A percentile compares a stretch with the other conserved stretches of the same genome.
Conservation (phyloP, 1,139 yeast species). For the Hyphopichia khmerensis region DNA sequence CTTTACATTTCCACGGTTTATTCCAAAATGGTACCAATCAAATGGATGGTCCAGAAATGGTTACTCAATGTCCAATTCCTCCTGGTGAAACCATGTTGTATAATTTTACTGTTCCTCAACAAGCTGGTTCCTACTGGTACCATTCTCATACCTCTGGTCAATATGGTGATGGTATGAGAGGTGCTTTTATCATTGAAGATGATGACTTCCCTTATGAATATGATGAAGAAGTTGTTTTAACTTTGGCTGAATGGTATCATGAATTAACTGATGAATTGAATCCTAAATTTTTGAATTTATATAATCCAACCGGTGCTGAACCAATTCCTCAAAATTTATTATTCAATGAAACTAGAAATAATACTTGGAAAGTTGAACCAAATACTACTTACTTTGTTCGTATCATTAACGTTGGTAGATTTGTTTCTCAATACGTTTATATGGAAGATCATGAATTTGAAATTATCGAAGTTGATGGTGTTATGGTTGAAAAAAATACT, state of each 20-base stretch:
- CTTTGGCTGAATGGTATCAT: conserved; percentile 66
- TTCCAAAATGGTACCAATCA: conserved; percentile 58
- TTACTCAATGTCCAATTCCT: conserved; percentile 76
- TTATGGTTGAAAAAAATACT: conserved; percentile 55
- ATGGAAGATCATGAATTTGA: conserved; percentile 68
- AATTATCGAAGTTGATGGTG: conserved; percentile 75
- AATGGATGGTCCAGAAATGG: conserved; percentile 80
- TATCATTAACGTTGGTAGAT: conserved; percentile 65
- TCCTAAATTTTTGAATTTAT: conserved; percentile 52
- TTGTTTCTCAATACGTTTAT: conserved; percentile 68
- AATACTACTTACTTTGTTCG: conserved; percentile 63
- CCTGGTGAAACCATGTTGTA: conserved; percentile 64
- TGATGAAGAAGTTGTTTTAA: conserved; percentile 60
- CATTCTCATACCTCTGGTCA: conserved; percentile 80
- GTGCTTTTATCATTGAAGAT: conserved; percentile 63
- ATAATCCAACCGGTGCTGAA: conserved; percentile 82
- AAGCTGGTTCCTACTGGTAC: conserved; percentile 78
- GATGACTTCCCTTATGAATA: conserved; percentile 52
- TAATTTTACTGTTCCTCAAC: conserved; percentile 63
- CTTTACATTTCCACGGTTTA: conserved; percentile 77
- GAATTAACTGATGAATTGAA: conserved; percentile 44
- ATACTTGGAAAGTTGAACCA: conserved; percentile 56
- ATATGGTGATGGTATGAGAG: conserved; percentile 77
- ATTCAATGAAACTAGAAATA: conserved; percentile 63
- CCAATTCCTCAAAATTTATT: conserved; percentile 70